Evolutionary conservation across 2,329 filamentous ascomycete species (phyloP), one percentile per base, ranked within the genome.

Genomic region (Aspergillus aculeatus): DNA sequence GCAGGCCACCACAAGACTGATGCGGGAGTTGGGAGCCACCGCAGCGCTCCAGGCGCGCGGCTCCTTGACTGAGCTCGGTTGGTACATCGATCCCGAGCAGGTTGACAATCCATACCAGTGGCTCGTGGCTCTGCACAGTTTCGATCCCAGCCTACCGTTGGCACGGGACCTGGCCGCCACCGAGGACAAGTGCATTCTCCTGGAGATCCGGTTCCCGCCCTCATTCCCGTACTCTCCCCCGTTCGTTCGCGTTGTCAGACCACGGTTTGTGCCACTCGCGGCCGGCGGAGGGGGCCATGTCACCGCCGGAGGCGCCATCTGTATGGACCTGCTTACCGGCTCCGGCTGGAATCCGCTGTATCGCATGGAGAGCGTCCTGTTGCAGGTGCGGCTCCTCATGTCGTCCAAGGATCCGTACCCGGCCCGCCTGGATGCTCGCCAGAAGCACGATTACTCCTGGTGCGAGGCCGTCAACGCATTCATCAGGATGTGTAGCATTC

Each of bases 101-200:
- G 79, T 93, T 41, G 83, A 79, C 23, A 96, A 93, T 68, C 82
- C 92, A 62, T 96, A 95, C 69, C 92, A 96, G 69, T 96, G 92
- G 92, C 92, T 96, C 60, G 87, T 96, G 5, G 90, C 96, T 73
- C 79, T 97, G 1, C 93, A 96, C 73, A 91, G 88, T 48, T 96
- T 96, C 68, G 88, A 92, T 24, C 64, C 78, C 0, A 72, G 77
- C 1, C 80, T 95, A 0, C 90, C 89, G 0, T 80, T 97, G 1
- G 87, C 89, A 0, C 71, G 83, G 56, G 92, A 96, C 69, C 91
- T 96, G 86, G 86, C 87, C 71, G 68, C 72, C 2, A 80, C 78
- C 1, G 81, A 80, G 0, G 66, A 89, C 58, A 84, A 81, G 23
- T 92, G 90, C 69, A 79, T 96, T 44, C 86, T 96, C 0, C 75